A percentile compares a stretch with the other conserved stretches of the same genome.
These are phyloP conservation scores for Colletotrichum siamense DNA, from an alignment of 2,329 filamentous ascomycete genomes.

Conservation along the genomic window DNA sequence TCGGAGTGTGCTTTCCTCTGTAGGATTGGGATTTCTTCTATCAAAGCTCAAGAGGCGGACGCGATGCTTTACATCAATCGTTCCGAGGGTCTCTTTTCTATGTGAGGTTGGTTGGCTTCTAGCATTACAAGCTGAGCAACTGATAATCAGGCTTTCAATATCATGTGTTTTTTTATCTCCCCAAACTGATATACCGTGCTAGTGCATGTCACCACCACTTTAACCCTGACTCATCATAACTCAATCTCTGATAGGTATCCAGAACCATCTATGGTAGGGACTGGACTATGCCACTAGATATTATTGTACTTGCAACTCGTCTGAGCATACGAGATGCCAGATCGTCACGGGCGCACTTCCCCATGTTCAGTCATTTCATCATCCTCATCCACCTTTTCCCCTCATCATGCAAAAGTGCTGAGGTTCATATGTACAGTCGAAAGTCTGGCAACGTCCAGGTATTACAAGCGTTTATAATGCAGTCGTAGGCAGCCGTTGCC, in stretches of 20 bases:
- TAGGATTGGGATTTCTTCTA: not conserved
- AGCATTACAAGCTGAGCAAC: not conserved
- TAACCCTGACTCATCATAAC: not conserved
- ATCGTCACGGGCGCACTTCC: not conserved
- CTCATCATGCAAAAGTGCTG: not conserved
- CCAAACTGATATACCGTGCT: not conserved
- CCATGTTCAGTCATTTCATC: not conserved
- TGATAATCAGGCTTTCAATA: not conserved
- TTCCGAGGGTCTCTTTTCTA: not conserved
- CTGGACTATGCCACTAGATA: not conserved
- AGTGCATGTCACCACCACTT: not conserved
- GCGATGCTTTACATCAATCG: not conserved
- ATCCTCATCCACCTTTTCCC: not conserved
- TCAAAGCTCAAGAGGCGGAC: not conserved
- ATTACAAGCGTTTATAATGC: slow-evolving; percentile 2
- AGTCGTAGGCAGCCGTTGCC: not conserved
- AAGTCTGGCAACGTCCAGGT: not conserved
- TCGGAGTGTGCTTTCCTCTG: not conserved
- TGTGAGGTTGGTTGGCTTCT: not conserved
- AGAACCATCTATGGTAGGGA: not conserved
- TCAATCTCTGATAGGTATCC: not conserved
- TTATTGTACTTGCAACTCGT: not conserved
- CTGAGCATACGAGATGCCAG: not conserved
- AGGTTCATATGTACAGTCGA: slow-evolving; percentile 5
- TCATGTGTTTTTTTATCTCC: not conserved